Conservation (phyloP, 108 stramenopile genomes). For the Skeletonema tropicum region DNA sequence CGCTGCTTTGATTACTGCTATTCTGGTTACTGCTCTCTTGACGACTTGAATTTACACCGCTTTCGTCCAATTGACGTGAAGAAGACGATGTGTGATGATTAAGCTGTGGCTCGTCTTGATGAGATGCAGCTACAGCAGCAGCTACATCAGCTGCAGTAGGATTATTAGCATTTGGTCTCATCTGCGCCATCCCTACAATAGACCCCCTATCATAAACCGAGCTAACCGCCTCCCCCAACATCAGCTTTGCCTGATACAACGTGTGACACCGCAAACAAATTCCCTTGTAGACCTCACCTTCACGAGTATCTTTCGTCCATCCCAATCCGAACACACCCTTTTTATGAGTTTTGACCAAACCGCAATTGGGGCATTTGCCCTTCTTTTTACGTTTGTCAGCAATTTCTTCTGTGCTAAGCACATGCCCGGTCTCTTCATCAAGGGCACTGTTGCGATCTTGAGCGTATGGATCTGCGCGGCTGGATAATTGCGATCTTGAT, state of each 20-base stretch:
- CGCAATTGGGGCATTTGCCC: constrained; percentile 21
- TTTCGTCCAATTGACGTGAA: too few relatives aligned
- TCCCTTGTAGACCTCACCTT: constrained; percentile 40
- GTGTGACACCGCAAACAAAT: constrained; percentile 35
- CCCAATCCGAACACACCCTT: background rate
- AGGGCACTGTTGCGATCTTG: background rate
- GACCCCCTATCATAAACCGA: background rate
- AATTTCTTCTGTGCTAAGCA: constrained; percentile 8
- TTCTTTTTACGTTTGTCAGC: background rate
- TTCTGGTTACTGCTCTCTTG: background rate
- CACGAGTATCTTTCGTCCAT: background rate
- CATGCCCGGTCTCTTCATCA: background rate
- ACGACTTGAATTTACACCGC: too few relatives aligned
- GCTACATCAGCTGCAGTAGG: background rate
- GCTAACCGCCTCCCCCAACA: constrained; percentile 9
- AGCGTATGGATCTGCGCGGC: background rate
- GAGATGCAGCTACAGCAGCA: background rate
- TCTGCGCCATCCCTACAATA: background rate
- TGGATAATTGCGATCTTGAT: too few relatives aligned
- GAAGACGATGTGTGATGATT: too few relatives aligned
- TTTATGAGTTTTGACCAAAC: constrained; percentile 8
- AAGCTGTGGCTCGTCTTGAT: background rate
- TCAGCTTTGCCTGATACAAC: constrained; percentile 11
- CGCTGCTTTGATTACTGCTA: background rate
- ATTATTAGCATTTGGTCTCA: background rate